Base-by-base conservation (phyloP, 192 early-diverging fungal species). In the Podochytrium sp. region DNA sequence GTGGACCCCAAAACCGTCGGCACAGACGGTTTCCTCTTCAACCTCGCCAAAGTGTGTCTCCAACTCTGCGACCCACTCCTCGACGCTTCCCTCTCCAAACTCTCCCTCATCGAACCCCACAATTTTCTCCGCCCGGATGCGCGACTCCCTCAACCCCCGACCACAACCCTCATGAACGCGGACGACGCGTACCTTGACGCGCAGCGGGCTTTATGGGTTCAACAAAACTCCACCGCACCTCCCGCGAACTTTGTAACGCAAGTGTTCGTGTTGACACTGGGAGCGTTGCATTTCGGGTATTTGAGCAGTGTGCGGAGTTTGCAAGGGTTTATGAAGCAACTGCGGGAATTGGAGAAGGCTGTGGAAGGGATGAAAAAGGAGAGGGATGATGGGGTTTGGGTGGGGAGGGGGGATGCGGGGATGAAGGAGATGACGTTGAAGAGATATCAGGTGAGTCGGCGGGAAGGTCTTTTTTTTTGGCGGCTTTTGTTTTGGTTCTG, bases 221-320 rank as follows among this genome's bases (percentile, higher is more conserved):
- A 37, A 32, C 18, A 65, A 23, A 56, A 74, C 56, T 40, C 33
- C 2, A 49, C 74, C 0, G 53, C 59, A 23, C 41, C 65, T 32
- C 53, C 83, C 23, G 74, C 86, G 35, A 92, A 94, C 72, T 99
- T 99, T 74, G 93, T 98, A 40, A 88, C 95, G 1, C 94, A 98
- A 68, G 85, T 92, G 23, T 98, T 99, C 78, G 93, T 91, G 65
- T 69, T 95, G 4, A 90, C 95, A 0, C 78, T 97, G 12, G 81
- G 85, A 14, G 83, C 91, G 5, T 83, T 92, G 55, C 97, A 97
- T 74, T 88, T 92, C 49, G 95, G 95, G 12, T 81, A 91, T 18
- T 82, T 97, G 33, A 85, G 90, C 59, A 90, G 84, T 18, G 84
- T 92, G 62, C 84, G 88, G 1, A 86, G 86, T 37, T 96, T 90